Base-by-base conservation (phyloP, 805 yeast genomes). In the Metschnikowia reukaufii region DNA sequence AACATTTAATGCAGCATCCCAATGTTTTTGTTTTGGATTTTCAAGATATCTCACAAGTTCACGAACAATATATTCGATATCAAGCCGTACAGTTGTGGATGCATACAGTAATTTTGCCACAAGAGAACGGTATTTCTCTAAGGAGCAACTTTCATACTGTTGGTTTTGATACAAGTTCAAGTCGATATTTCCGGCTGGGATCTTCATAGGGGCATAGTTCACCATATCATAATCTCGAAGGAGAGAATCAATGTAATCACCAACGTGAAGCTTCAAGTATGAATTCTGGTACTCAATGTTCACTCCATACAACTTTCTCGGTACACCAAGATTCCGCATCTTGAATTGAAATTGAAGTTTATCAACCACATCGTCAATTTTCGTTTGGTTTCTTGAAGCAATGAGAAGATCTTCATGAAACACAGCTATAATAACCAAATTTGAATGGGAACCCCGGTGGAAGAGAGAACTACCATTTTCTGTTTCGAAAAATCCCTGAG, bases 161-260 rank as follows among this genome's bases (percentile, higher is more conserved):
- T 7, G 13, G 19, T 13, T 12, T 8, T 6, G 19, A 17, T 32
- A n/a, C 9, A 33, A 20, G 19, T 34, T 41, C 44, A 41, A 41
- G 19, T 41, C 32, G 16, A 23, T 7, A 25, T 41, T 16, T 10
- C 33, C 33, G 6, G 23, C 23, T 12, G 44, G 44, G 15, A 41
- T 20, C 13, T 17, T 33, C 6, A 9, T 32, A 15, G 44, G 44
- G n/a, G 34, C 17, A 25, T 38, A 41, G 4, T 34, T 20, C 17
- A 33, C 39, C 44, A 41, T 41, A 13, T 25, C 34, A 21, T 41
- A 41, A 21, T 41, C 44, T 5, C 38, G 31, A 17, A 33, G 33
- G 12, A 41, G 44, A 16, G 44, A 41, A 7, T 33, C 44, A 31
- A 41, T 41, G 33, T 33, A 41, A 9, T 41, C 44, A 17, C 25